These are phyloP conservation scores for Clonostachys byssicola DNA, from an alignment of 2,329 filamentous ascomycete genomes.

Conservation along the genomic window DNA sequence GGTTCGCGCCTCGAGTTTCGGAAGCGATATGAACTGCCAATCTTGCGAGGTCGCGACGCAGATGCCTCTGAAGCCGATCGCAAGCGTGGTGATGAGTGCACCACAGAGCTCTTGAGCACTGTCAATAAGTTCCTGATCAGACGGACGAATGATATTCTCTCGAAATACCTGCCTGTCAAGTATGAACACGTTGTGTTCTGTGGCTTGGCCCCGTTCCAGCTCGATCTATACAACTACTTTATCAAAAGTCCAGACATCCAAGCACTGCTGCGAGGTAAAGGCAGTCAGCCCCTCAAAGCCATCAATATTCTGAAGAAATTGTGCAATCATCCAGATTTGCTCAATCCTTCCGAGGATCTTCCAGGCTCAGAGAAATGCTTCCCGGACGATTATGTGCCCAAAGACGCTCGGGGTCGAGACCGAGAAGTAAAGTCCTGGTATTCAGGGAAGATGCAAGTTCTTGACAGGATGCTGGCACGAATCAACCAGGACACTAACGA, in stretches of 20 bases:
- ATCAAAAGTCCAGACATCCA: slow-evolving; percentile 94
- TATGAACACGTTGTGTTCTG: slow-evolving; percentile 99
- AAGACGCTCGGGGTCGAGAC: slow-evolving; percentile 82
- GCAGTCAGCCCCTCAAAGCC: slow-evolving; percentile 91
- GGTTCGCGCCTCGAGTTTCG: slow-evolving; percentile 88
- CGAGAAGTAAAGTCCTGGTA: slow-evolving; percentile 94
- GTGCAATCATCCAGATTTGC: slow-evolving; percentile 93
- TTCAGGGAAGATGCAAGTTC: slow-evolving; percentile 95
- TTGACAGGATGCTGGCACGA: slow-evolving; percentile 95
- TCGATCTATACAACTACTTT: slow-evolving; percentile 94
- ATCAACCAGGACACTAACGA: slow-evolving; percentile 96
- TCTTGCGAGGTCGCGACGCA: slow-evolving; percentile 86
- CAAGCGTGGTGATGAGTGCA: slow-evolving; percentile 76
- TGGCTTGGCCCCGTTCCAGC: slow-evolving; percentile 87
- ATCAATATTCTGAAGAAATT: slow-evolving; percentile 97
- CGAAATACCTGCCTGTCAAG: slow-evolving; percentile 96
- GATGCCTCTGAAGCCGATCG: slow-evolving; percentile 80
- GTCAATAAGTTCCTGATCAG: slow-evolving; percentile 99
- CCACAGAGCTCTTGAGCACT: slow-evolving; percentile 73
- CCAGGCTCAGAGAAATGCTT: slow-evolving; percentile 80
- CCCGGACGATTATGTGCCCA: slow-evolving; percentile 84
- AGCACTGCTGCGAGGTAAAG: slow-evolving; percentile 85
- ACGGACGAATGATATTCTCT: slow-evolving; percentile 94
- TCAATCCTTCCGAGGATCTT: slow-evolving; percentile 78
- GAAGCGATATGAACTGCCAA: slow-evolving; percentile 90